Percentiles rank a stretch among this genome's conserved stretches.
Evolutionary conservation across 2,329 filamentous ascomycete genomes (phyloP).

Genomic region (Alternaria gansuensis): DNA sequence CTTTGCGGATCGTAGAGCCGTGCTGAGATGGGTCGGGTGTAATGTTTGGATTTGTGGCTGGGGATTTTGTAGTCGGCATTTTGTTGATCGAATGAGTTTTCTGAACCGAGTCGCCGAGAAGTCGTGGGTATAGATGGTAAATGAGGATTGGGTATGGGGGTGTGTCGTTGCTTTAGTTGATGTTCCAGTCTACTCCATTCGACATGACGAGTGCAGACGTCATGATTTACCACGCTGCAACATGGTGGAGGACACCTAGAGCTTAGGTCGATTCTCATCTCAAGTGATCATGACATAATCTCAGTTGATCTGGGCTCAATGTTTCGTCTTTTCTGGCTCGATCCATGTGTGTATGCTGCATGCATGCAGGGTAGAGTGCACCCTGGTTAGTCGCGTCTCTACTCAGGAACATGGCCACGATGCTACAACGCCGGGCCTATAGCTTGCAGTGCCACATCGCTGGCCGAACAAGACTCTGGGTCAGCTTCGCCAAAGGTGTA

Average conservation of each 20-base stretch:
- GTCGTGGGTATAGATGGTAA: not conserved
- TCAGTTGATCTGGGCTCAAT: not conserved
- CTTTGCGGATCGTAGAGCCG: slow-evolving; percentile 38
- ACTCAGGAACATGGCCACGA: not conserved
- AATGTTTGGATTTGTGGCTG: slow-evolving; percentile 33
- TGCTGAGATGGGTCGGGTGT: slow-evolving; percentile 22
- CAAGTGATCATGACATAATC: not conserved
- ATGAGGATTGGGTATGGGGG: not conserved
- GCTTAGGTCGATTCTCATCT: not conserved
- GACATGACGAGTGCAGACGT: slow-evolving; percentile 4
- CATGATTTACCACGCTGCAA: not conserved
- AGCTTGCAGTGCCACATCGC: not conserved
- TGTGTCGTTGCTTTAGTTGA: not conserved
- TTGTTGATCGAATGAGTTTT: not conserved
- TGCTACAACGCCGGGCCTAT: not conserved
- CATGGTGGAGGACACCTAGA: no score
- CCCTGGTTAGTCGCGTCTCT: slow-evolving; percentile 1
- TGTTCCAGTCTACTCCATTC: not conserved
- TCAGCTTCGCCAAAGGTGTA: not conserved
- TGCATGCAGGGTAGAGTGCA: slow-evolving; percentile 3
- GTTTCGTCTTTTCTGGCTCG: not conserved
- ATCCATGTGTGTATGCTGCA: not conserved
- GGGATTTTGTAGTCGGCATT: slow-evolving; percentile 28
- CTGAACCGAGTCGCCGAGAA: not conserved
- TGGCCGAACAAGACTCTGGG: no score